These are phyloP conservation scores for Penicillium subrubescens DNA, from an alignment of 495 filamentous ascomycete species.

Conservation along the genomic window DNA sequence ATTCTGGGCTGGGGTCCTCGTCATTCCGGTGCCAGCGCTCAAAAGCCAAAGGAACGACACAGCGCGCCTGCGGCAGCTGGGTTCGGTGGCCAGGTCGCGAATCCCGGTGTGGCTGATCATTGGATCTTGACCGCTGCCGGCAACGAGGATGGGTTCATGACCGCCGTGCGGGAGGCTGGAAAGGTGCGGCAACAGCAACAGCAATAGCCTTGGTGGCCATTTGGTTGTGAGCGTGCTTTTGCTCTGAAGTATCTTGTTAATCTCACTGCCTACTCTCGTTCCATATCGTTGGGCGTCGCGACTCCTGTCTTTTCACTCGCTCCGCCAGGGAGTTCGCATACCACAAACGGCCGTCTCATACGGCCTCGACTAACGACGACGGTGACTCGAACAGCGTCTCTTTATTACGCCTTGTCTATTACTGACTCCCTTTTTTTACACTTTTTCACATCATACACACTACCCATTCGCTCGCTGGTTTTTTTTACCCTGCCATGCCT, in stretches of 20 bases:
- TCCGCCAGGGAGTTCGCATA: not conserved
- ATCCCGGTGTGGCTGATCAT: conserved; percentile 44
- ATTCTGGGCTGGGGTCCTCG: conserved; percentile 58
- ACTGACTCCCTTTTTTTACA: not conserved
- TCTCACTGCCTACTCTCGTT: not conserved
- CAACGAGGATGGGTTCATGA: conserved; percentile 70
- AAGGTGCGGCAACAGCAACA: conserved; percentile 51
- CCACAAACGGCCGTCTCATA: not conserved
- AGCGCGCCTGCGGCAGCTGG: conserved; percentile 44
- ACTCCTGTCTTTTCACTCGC: not conserved
- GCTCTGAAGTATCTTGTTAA: not conserved
- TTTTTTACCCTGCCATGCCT: not conserved
- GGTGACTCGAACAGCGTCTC: conserved; percentile 2
- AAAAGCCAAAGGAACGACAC: conserved; percentile 42
- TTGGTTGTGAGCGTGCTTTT: not conserved
- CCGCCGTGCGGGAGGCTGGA: conserved; percentile 65
- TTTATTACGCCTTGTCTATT: conserved; percentile 2
- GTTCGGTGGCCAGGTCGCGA: conserved; percentile 43
- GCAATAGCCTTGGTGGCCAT: not conserved
- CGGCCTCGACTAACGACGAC: conserved; percentile 19
- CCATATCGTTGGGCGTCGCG: not conserved
- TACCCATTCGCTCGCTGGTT: not conserved
- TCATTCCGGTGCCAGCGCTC: conserved; percentile 33
- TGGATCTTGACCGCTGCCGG: conserved; percentile 50
- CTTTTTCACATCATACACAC: conserved; percentile 7